Evolutionary conservation across 768 basidiomycete genomes (phyloP).

Genomic region (Leccinum barrowsii): DNA sequence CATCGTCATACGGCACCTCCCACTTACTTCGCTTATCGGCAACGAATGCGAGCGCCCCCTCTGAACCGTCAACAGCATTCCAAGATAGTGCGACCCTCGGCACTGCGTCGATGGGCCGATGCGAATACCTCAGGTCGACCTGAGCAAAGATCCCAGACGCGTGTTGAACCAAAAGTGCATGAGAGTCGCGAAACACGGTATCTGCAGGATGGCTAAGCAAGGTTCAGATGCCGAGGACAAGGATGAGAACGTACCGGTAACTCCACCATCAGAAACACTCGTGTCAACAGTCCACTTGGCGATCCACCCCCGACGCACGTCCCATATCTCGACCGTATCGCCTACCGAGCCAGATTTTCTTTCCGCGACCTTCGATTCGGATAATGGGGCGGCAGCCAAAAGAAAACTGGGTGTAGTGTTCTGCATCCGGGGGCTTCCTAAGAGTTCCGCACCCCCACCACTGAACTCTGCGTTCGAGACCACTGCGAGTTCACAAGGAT

Average conservation of each 20-base stretch:
- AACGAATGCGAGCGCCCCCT: conserved; percentile 65
- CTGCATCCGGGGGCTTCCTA: conserved; percentile 30
- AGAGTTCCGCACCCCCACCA: conserved; percentile 23
- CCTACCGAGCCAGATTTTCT: conserved; percentile 28
- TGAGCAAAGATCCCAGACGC: conserved; percentile 76
- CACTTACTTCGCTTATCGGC: conserved; percentile 47
- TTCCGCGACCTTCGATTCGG: conserved; percentile 16
- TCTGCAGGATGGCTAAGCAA: conserved; percentile 39
- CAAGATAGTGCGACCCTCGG: conserved; percentile 63
- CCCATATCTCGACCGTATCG: conserved; percentile 82
- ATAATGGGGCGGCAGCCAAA: conserved; percentile 1
- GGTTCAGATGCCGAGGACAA: background rate
- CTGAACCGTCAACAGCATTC: conserved; percentile 40
- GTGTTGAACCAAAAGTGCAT: conserved; percentile 72
- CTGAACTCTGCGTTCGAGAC: conserved; percentile 63
- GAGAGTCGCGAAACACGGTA: conserved; percentile 63
- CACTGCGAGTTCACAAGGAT: conserved; percentile 72
- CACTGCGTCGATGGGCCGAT: conserved; percentile 64
- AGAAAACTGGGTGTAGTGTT: conserved; percentile 22
- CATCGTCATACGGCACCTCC: conserved; percentile 79
- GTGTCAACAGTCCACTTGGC: conserved; percentile 78
- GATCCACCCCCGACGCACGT: conserved; percentile 74
- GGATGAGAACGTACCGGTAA: conserved; percentile 53
- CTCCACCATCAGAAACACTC: conserved; percentile 63
- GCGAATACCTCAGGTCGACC: conserved; percentile 64